phyloP scores from a whole-genome alignment of 192 early-diverging fungal species.

The Coemansia sp. region DNA sequence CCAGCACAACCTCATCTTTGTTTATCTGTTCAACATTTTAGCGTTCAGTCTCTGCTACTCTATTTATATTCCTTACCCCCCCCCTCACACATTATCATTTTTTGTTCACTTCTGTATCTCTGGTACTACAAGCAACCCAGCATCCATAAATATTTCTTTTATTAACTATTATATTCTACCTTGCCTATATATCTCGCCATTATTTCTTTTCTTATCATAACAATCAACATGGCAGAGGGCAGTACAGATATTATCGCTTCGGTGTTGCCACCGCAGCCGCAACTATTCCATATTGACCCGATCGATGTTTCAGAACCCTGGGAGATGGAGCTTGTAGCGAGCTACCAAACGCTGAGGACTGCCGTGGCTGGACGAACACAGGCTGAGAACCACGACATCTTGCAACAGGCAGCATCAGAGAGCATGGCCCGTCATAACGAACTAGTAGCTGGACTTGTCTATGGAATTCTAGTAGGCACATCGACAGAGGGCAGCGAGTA shows the following conservation, averaged over 20 bases:
- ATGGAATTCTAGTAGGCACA: conserved; percentile 33
- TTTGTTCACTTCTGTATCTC: not conserved
- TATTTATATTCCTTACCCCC: not conserved
- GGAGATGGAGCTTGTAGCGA: conserved; percentile 54
- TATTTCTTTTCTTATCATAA: not conserved
- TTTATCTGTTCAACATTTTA: too few species aligned
- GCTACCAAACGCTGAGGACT: conserved; percentile 24
- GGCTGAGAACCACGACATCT: conserved; percentile 59
- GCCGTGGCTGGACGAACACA: conserved; percentile 50
- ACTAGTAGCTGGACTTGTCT: conserved; percentile 62
- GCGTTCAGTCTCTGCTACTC: not conserved
- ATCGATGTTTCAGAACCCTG: conserved; percentile 52
- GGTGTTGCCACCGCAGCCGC: conserved; percentile 30
- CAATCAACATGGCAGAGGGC: not conserved
- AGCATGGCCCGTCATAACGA: conserved; percentile 53
- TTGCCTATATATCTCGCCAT: not conserved
- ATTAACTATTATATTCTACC: not conserved
- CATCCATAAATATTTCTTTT: too few species aligned
- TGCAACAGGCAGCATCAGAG: conserved; percentile 60
- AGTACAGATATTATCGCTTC: not conserved
- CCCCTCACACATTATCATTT: not conserved
- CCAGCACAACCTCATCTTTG: too few species aligned
- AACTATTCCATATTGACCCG: conserved; percentile 48
- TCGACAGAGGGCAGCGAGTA: conserved; percentile 53
- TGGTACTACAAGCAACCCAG: not conserved